Percentiles rank a stretch among this genome's conserved stretches.
phyloP scores from a whole-genome alignment of 2,329 filamentous ascomycete genomes.

The Ophiobolus disseminans region DNA sequence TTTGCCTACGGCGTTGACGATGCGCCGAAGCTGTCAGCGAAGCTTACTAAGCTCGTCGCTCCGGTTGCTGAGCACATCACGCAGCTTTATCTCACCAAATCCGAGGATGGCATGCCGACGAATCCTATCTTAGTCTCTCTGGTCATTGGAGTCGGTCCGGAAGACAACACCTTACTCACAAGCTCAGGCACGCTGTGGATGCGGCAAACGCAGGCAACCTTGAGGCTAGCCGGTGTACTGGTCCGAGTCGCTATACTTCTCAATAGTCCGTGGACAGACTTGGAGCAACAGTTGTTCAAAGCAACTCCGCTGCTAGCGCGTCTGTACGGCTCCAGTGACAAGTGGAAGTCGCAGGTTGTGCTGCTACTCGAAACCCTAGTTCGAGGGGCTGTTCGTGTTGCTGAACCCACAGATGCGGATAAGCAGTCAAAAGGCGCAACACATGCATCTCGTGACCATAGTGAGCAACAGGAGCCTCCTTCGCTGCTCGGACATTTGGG shows the following conservation, averaged over 20 bases:
- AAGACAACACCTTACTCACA: conserved; percentile 55
- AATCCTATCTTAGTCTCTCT: conserved; percentile 78
- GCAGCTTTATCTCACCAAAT: conserved; percentile 75
- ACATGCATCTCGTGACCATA: conserved; percentile 2
- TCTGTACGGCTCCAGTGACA: conserved; percentile 73
- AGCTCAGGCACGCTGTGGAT: conserved; percentile 54
- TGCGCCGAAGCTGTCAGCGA: conserved; percentile 53
- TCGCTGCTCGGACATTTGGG: conserved; percentile 92
- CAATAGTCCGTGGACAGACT: conserved; percentile 66
- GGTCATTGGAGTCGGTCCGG: conserved; percentile 57
- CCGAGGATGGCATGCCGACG: conserved; percentile 73
- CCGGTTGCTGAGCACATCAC: conserved; percentile 78
- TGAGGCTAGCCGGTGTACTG: conserved; percentile 72
- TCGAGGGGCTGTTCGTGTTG: conserved; percentile 67
- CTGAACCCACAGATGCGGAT: conserved; percentile 42
- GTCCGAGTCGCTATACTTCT: conserved; percentile 73
- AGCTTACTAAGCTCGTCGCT: conserved; percentile 69
- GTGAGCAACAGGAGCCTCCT: conserved; percentile 69
- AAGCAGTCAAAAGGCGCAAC: conserved; percentile 12
- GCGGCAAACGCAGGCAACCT: conserved; percentile 67
- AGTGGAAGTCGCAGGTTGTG: conserved; percentile 70
- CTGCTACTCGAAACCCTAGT: conserved; percentile 77
- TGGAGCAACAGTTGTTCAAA: conserved; percentile 83
- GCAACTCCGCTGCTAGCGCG: conserved; percentile 77
- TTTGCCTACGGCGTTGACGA: conserved; percentile 80